Evolutionary conservation across 106 monocot species (phyloP), one percentile per base, ranked within the genome.

Genomic region (Hemerocallis citrina): DNA sequence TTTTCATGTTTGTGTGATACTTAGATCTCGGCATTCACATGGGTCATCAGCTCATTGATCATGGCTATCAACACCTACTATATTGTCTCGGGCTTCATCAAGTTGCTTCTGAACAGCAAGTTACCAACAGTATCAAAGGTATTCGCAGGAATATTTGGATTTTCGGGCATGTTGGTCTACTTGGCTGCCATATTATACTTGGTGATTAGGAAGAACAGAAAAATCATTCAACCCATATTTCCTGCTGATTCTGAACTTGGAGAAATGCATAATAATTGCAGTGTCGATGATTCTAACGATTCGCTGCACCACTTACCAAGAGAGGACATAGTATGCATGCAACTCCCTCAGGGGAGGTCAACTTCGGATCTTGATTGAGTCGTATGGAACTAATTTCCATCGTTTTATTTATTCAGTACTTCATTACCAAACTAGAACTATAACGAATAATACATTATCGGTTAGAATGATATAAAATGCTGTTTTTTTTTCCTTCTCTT

Each of bases 31-130:
- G 81, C 73, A 17, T 14, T 77, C 3, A 98, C 96, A 20, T 98
- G 96, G 96, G 67, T 77, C 56, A 85, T 85, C 49, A 67, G 96
- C 41, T 73, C 70, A 3, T 63, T 82, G 40, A 88, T 98, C 63
- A 84, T 98, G 79, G 59, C 79, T 39, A 98, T 92, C 72, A 98
- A 91, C 69, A 75, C 72, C 19, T 98, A 98, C 72, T 98, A 79
- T 59, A 62, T 98, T 7, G 62, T 75, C 17, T 70, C 91, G 6
- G 75, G 79, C 52, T 98, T 98, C 62, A 46, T 80, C 55, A 84
- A 72, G 19, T 57, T 79, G 39, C 76, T 98, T 30, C 36, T 98
- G 3, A 55, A 85, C 25, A 75, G 74, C n/a, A 38, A 68, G 16
- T 4, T 98, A 52, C 42, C 23, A 19, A 82, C 63, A 0, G 64